Evolutionary conservation across 2,329 filamentous ascomycete species (phyloP), one percentile per base, ranked within the genome.

Genomic region (Alternaria brassicae): DNA sequence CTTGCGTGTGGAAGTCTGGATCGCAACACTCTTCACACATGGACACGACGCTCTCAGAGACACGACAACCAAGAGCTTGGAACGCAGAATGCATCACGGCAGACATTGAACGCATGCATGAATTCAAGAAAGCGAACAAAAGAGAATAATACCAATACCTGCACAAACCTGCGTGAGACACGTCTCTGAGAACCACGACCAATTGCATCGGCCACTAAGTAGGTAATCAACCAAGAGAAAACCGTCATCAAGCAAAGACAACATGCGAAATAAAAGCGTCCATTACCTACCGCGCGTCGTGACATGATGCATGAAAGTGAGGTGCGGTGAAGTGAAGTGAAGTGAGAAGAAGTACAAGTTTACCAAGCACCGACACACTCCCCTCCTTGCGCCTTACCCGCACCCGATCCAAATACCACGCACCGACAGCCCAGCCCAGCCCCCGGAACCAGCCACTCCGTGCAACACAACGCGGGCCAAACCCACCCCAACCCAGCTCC

Each of bases 371-470:
- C n/a, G n/a, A n/a, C n/a, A n/a, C n/a, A n/a, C n/a, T n/a, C n/a
- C n/a, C n/a, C n/a, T n/a, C n/a, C n/a, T n/a, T n/a, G n/a, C n/a
- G n/a, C n/a, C n/a, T n/a, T n/a, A n/a, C n/a, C n/a, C n/a, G n/a
- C n/a, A n/a, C n/a, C n/a, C n/a, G n/a, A n/a, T n/a, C n/a, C n/a
- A n/a, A n/a, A n/a, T n/a, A n/a, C n/a, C n/a, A n/a, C n/a, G n/a
- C n/a, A n/a, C n/a, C n/a, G n/a, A n/a, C n/a, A n/a, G 7, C 10
- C 30, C 30, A 32, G 30, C 6, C 30, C n/a, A n/a, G 6, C 28
- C 25, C 28, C 27, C 55, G 58, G 53, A 61, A 54, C 25, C 62
- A 60, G 58, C 63, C 61, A 13, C 28, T 13, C 25, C 47, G 1
- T 27, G 21, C 25, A 47, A 21, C 8, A 39, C n/a, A 19, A 39